Evolutionary conservation across 176 grass and related monocot species (phyloP).

Genomic region (Oryza glaberrima): DNA sequence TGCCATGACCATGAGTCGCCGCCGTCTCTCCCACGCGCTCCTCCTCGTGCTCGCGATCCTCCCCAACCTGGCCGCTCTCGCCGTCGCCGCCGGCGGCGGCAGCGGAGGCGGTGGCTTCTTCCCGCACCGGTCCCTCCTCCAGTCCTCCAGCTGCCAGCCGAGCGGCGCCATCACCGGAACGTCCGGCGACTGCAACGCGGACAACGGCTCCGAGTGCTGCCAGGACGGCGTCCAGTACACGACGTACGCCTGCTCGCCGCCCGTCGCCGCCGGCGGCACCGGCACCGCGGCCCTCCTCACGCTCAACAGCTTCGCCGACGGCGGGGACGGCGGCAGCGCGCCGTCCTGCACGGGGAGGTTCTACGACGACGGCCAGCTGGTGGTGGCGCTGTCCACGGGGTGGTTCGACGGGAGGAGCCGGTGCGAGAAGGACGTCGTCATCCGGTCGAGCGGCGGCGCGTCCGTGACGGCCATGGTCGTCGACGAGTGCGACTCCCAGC

Average conservation of each 20-base stretch:
- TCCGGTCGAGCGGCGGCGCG: slow-evolving; percentile 28
- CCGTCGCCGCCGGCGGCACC: slow-evolving; percentile 48
- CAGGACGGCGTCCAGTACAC: too few species aligned
- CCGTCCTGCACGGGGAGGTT: neutral
- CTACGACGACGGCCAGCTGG: slow-evolving; percentile 48
- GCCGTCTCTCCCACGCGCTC: too few species aligned
- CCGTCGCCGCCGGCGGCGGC: too few species aligned
- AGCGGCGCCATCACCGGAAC: slow-evolving; percentile 56
- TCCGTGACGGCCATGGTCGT: slow-evolving; percentile 62
- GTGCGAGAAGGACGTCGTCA: slow-evolving; percentile 32
- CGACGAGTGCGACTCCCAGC: slow-evolving; percentile 64
- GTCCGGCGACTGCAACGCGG: slow-evolving; percentile 44
- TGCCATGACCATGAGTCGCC: too few species aligned
- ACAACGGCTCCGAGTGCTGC: slow-evolving; percentile 55
- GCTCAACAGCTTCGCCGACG: slow-evolving; percentile 56
- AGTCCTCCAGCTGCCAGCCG: slow-evolving; percentile 31
- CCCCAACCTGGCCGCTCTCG: too few species aligned
- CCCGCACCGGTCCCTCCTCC: too few species aligned
- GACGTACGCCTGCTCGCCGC: slow-evolving; percentile 1
- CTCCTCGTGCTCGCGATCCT: too few species aligned
- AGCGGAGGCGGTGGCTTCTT: too few species aligned
- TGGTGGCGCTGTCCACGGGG: slow-evolving; percentile 63
- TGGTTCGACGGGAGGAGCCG: slow-evolving; percentile 52
- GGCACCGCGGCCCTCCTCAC: slow-evolving; percentile 33
- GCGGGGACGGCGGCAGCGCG: slow-evolving; percentile 51